Conservation (phyloP, 1,284 basidiomycete genomes). For the Trametes versicolor region DNA sequence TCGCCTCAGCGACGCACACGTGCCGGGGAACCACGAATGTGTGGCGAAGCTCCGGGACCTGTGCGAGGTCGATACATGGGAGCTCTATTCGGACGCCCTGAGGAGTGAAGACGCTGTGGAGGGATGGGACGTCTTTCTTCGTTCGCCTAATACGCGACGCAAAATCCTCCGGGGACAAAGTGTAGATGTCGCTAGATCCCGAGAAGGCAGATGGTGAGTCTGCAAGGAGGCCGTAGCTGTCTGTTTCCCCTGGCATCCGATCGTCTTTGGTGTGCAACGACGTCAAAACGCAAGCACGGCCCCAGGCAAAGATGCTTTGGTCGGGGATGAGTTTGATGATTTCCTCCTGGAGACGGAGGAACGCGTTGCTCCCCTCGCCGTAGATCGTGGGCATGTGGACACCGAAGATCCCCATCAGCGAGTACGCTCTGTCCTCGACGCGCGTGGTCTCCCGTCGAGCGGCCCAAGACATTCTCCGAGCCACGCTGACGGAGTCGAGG, state of each 20-base stretch:
- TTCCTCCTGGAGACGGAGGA: constrained; percentile 2
- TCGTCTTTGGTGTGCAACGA: no score
- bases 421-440: background rate
- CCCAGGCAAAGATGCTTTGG: background rate
- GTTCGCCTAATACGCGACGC: background rate
- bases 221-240: background rate
- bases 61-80: background rate
- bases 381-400: constrained; percentile 3
- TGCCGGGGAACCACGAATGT: background rate
- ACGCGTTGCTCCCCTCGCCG: background rate
- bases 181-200: background rate
- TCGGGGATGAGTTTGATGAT: background rate
- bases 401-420: background rate
- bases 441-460: background rate
- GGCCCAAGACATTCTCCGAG: background rate
- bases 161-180: background rate
- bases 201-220: background rate
- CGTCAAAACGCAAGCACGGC: background rate
- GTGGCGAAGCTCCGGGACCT: background rate
- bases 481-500: background rate
- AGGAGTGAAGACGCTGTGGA: background rate
- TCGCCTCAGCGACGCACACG: background rate
- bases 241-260: no score
- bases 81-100: background rate
- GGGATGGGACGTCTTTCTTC: background rate